These are phyloP conservation scores for Rhodofomes roseus DNA, from an alignment of 1,284 basidiomycete species.

Conservation along the genomic window DNA sequence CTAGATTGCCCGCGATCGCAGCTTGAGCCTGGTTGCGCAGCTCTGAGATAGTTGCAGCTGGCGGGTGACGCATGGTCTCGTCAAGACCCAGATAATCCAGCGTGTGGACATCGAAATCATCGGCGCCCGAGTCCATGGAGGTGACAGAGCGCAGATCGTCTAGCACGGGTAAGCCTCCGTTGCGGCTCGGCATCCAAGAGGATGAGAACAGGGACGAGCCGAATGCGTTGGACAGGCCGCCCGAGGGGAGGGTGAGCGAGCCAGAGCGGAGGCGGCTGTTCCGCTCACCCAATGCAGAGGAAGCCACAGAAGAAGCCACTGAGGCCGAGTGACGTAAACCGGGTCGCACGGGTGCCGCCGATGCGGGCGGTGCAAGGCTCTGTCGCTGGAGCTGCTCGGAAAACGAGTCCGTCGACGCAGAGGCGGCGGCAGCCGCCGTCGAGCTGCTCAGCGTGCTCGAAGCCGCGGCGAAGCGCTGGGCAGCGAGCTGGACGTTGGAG, in stretches of 20 bases:
- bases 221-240: conserved; percentile 82
- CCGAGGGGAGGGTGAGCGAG: conserved; percentile 68
- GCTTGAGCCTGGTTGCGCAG: conserved; percentile 84
- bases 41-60: conserved; percentile 81
- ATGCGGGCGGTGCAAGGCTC: conserved; percentile 34
- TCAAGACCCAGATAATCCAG: conserved; percentile 94
- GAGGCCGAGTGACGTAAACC: conserved; percentile 74
- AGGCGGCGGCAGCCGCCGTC: conserved; percentile 28
- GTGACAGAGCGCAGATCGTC: conserved; percentile 78
- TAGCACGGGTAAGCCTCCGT: conserved; percentile 57
- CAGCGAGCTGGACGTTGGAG: conserved; percentile 83
- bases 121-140: conserved; percentile 72
- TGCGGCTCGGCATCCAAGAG: conserved; percentile 75
- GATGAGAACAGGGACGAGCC: conserved; percentile 84
- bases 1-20: conserved; percentile 79
- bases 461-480: conserved; percentile 74
- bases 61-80: conserved; percentile 61
- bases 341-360: conserved; percentile 55
- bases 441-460: conserved; percentile 52
- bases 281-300: conserved; percentile 57
- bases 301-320: conserved; percentile 57
- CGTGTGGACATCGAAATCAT: conserved; percentile 90
- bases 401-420: conserved; percentile 56
- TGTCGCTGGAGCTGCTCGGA: conserved; percentile 55
- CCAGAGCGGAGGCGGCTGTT: conserved; percentile 86